phyloP scores from a whole-genome alignment of 2,329 filamentous ascomycete genomes.

The Aspergillus sclerotialis region DNA sequence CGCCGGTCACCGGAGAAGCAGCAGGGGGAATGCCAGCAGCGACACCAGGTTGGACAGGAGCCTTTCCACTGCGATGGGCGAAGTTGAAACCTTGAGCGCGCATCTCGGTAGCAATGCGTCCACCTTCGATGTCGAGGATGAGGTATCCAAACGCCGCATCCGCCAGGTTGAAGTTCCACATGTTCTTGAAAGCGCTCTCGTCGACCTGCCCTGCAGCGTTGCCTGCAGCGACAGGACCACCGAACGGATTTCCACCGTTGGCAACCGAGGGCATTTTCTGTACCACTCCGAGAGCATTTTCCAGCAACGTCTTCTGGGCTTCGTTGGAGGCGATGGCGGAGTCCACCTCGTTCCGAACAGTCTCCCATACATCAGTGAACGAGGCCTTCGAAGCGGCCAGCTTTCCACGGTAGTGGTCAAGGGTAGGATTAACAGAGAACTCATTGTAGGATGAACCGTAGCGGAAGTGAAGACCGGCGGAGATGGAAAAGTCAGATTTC shows the following conservation, averaged over 20 bases:
- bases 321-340: slow-evolving; percentile 90
- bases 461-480: slow-evolving; percentile 93
- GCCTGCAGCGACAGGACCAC: slow-evolving; percentile 68
- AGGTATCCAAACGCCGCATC: slow-evolving; percentile 97
- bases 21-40: slow-evolving; percentile 22
- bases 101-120: slow-evolving; percentile 97
- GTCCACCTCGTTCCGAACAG: slow-evolving; percentile 91
- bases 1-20: slow-evolving; percentile 29
- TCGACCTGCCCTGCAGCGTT: slow-evolving; percentile 78
- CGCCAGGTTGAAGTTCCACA: slow-evolving; percentile 99
- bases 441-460: slow-evolving; percentile 99
- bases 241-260: slow-evolving; percentile 93
- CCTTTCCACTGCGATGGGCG: slow-evolving; percentile 85
- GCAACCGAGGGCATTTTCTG: slow-evolving; percentile 96
- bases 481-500: slow-evolving; percentile 97
- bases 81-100: slow-evolving; percentile 99
- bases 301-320: slow-evolving; percentile 83
- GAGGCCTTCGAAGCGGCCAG: slow-evolving; percentile 95
- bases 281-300: slow-evolving; percentile 88
- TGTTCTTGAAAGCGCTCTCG: slow-evolving; percentile 99
- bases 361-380: slow-evolving; percentile 99
- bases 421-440: slow-evolving; percentile 95
- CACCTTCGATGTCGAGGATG: slow-evolving; percentile 89
- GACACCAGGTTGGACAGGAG: slow-evolving; percentile 34
- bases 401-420: slow-evolving; percentile 98